Evolutionary conservation across 2,329 filamentous ascomycete genomes (phyloP).

Genomic region (Fusarium sp.): DNA sequence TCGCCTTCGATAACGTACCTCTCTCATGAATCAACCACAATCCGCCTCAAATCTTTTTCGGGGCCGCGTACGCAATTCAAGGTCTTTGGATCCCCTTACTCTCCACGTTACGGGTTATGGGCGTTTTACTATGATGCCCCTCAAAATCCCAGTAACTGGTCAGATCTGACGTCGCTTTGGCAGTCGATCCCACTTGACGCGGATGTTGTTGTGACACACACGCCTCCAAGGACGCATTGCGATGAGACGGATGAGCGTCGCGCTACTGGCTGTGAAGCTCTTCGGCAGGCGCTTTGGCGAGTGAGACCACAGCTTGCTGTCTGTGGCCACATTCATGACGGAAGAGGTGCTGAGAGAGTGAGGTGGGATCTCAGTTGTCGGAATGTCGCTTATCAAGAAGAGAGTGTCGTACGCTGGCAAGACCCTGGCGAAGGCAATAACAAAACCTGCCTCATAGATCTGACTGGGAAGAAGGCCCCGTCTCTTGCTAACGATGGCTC

Average conservation of each 20-base stretch:
- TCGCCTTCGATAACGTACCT: slow-evolving; percentile 72
- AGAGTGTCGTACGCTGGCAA: slow-evolving; percentile 59
- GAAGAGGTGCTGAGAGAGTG: slow-evolving; percentile 70
- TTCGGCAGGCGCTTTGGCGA: slow-evolving; percentile 66
- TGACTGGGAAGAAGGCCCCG: slow-evolving; percentile 58
- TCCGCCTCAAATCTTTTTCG: slow-evolving; percentile 62
- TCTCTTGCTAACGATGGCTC: slow-evolving; percentile 61
- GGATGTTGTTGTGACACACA: slow-evolving; percentile 77
- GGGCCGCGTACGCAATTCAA: slow-evolving; percentile 70
- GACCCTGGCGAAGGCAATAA: slow-evolving; percentile 65
- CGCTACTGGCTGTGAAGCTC: slow-evolving; percentile 67
- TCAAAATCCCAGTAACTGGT: slow-evolving; percentile 17
- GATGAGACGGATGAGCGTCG: slow-evolving; percentile 58
- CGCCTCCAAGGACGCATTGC: slow-evolving; percentile 68
- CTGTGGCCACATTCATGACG: slow-evolving; percentile 78
- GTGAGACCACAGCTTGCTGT: slow-evolving; percentile 72
- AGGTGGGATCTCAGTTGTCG: slow-evolving; percentile 62
- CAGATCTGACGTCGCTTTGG: slow-evolving; percentile 62
- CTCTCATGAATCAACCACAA: slow-evolving; percentile 62
- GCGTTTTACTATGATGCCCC: slow-evolving; percentile 70
- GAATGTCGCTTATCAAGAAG: slow-evolving; percentile 57
- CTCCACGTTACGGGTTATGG: slow-evolving; percentile 67
- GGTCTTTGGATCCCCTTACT: slow-evolving; percentile 77
- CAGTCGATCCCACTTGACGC: slow-evolving; percentile 66
- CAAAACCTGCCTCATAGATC: slow-evolving; percentile 71